phyloP scores from a whole-genome alignment of 78 protist species.

The Monosiga brevicollis region DNA sequence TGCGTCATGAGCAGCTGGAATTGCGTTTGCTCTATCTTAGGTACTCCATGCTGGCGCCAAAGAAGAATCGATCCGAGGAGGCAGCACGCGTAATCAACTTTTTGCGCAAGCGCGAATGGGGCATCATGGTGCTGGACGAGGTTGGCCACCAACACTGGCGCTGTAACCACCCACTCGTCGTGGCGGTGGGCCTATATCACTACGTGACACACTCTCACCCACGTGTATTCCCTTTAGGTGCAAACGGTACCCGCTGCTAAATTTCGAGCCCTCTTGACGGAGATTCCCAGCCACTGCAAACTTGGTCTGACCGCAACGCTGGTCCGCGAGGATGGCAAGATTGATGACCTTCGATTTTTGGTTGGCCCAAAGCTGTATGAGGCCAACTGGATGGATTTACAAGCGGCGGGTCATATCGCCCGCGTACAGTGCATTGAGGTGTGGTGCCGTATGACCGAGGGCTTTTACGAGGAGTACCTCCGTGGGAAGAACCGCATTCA shows the following conservation, averaged over 20 bases:
- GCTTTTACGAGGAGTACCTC: conserved; percentile 70
- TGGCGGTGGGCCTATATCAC: background rate
- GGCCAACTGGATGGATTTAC: conserved; percentile 98
- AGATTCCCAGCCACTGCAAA: conserved; percentile 80
- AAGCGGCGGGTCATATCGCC: conserved; percentile 40
- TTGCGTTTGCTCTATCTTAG: too few species aligned
- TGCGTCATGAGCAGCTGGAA: too few species aligned
- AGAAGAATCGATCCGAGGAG: conserved; percentile 59
- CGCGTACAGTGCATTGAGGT: conserved; percentile 70
- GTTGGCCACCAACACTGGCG: conserved; percentile 67
- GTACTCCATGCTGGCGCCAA: conserved; percentile 84
- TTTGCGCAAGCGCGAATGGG: conserved; percentile 80
- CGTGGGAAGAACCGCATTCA: background rate
- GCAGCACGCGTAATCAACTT: conserved; percentile 57
- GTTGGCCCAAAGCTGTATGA: conserved; percentile 99
- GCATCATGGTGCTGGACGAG: conserved; percentile 88
- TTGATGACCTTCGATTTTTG: conserved; percentile 78
- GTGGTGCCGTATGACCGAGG: conserved; percentile 88
- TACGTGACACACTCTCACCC: too few species aligned
- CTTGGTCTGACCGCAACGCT: conserved; percentile 96
- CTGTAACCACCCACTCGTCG: background rate
- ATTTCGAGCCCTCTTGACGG: conserved; percentile 49
- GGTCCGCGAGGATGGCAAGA: conserved; percentile 94
- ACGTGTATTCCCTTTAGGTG: too few species aligned
- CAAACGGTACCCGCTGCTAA: conserved; percentile 62